Conservation (phyloP, 805 yeast species). For the Kuraishia cidri region DNA sequence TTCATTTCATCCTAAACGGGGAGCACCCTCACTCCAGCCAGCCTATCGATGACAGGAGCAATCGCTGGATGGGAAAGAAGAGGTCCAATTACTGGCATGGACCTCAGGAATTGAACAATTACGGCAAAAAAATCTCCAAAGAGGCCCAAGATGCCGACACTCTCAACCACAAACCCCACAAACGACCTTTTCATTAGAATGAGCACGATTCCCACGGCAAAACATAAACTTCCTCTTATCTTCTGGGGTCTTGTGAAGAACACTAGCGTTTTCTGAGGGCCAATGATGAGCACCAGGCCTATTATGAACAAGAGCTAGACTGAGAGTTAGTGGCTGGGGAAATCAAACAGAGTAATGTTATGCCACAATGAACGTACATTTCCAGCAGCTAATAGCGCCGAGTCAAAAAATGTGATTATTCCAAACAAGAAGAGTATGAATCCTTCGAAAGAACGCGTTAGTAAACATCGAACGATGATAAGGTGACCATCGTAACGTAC, state of each 20-base stretch:
- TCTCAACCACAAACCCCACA: constrained; percentile 76
- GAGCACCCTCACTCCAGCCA: constrained; percentile 60
- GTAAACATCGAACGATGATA: background rate
- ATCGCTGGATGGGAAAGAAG: constrained; percentile 69
- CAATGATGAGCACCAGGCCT: constrained; percentile 84
- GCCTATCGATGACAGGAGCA: constrained; percentile 63
- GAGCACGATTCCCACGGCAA: constrained; percentile 63
- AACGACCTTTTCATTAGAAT: constrained; percentile 74
- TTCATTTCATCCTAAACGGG: no score
- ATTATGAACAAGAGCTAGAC: constrained; percentile 48
- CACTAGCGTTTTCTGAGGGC: constrained; percentile 70
- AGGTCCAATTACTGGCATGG: constrained; percentile 72
- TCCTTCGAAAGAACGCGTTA: constrained; percentile 20
- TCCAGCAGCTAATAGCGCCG: constrained; percentile 85
- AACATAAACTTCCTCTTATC: constrained; percentile 78
- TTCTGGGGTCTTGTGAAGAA: constrained; percentile 86
- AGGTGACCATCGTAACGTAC: constrained; percentile 15
- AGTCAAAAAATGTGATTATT: constrained; percentile 75
- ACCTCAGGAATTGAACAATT: constrained; percentile 76
- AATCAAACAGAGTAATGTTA: background rate
- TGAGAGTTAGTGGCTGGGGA: constrained; percentile 1
- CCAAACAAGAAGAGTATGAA: constrained; percentile 75
- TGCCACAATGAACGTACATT: constrained; percentile 32
- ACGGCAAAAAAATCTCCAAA: constrained; percentile 92
- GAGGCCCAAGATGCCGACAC: constrained; percentile 80